Percentiles rank a stretch among this genome's conserved stretches.
Conservation (phyloP, 2,329 filamentous ascomycete genomes). For the Apiospora saccharicola region DNA sequence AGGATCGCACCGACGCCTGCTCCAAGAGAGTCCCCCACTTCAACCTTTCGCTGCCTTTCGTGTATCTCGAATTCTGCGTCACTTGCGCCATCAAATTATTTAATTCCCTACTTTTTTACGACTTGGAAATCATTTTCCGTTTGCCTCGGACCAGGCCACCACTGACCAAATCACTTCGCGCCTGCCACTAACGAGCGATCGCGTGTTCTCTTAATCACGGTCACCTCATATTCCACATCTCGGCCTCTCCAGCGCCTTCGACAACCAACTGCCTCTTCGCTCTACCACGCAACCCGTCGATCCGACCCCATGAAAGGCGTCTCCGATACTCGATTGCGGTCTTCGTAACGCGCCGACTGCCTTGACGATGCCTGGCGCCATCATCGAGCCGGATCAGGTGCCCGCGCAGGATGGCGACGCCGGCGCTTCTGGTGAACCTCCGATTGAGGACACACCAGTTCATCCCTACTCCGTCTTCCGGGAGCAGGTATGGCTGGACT, state of each 20-base stretch:
- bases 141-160: not conserved
- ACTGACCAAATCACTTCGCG: not conserved
- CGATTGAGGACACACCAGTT: slow-evolving; percentile 42
- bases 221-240: slow-evolving; percentile 3
- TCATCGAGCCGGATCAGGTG: slow-evolving; percentile 38
- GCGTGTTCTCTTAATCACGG: slow-evolving; percentile 2
- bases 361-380: slow-evolving; percentile 41
- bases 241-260: slow-evolving; percentile 10
- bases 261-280: not conserved
- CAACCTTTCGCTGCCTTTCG: slow-evolving; percentile 9
- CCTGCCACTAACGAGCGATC: slow-evolving; percentile 3
- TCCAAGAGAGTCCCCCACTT: slow-evolving; percentile 21
- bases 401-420: slow-evolving; percentile 33
- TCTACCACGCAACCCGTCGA: not conserved
- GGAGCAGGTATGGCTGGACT: slow-evolving; percentile 88
- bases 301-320: slow-evolving; percentile 21
- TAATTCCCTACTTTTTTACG: not conserved
- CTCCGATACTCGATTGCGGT: slow-evolving; percentile 15
- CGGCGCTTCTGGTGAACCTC: slow-evolving; percentile 40
- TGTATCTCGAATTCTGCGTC: not conserved
- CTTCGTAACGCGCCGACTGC: slow-evolving; percentile 23
- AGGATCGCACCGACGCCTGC: slow-evolving; percentile 12
- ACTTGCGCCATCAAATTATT: slow-evolving; percentile 15
- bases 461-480: slow-evolving; percentile 68
- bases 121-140: not conserved